These are phyloP conservation scores for Bruguiera parviflora DNA, from an alignment of 345 rosid genomes.

Conservation along the genomic window DNA sequence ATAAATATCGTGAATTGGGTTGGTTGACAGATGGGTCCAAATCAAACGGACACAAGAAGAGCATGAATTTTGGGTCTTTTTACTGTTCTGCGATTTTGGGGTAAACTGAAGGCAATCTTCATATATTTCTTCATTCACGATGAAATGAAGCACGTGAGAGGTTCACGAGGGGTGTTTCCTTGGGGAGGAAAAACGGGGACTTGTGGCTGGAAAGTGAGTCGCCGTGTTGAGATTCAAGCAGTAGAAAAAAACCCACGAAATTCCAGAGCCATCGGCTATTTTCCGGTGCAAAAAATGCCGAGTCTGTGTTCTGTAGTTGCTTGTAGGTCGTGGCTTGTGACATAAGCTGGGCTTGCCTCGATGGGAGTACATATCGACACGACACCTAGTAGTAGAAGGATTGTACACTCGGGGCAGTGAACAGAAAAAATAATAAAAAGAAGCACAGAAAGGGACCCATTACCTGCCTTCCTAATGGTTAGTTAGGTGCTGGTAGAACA, in stretches of 20 bases:
- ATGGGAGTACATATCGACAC: neutral
- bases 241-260: no score
- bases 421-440: neutral
- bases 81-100: neutral
- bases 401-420: neutral
- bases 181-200: neutral
- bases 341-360: neutral
- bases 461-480: neutral
- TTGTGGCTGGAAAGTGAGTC: neutral
- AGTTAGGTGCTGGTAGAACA: neutral
- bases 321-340: neutral
- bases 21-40: no score
- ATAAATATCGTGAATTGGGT: no score
- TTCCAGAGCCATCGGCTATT: no score
- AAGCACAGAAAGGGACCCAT: neutral
- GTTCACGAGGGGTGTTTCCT: neutral
- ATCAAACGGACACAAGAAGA: neutral
- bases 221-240: no score
- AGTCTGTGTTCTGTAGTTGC: no score
- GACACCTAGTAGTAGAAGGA: neutral
- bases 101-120: no score
- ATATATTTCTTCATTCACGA: neutral
- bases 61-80: neutral
- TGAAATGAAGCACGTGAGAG: neutral
- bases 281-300: no score